These are phyloP conservation scores for Penicillium sp. DNA, from an alignment of 2,329 filamentous ascomycete genomes.

Conservation along the genomic window DNA sequence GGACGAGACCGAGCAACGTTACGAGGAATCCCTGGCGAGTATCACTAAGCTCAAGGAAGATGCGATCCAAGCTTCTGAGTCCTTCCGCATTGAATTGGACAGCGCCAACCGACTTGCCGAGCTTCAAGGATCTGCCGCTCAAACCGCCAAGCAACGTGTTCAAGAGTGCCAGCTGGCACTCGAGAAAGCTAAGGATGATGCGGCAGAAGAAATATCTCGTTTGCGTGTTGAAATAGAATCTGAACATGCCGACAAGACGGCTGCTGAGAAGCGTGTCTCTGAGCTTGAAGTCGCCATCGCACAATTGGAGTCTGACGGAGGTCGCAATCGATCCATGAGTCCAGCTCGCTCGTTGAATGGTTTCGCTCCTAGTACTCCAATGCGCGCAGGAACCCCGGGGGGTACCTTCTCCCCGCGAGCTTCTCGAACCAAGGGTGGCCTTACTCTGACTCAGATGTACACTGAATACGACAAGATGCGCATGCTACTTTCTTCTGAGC, in stretches of 20 bases:
- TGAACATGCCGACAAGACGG: conserved; percentile 59
- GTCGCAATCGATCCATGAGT: conserved; percentile 50
- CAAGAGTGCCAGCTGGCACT: conserved; percentile 57
- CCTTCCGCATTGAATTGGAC: conserved; percentile 82
- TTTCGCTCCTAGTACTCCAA: conserved; percentile 47
- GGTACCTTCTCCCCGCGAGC: conserved; percentile 54
- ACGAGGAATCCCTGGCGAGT: conserved; percentile 76
- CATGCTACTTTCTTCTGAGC: conserved; percentile 73
- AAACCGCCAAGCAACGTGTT: conserved; percentile 59
- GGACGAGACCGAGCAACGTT: conserved; percentile 79
- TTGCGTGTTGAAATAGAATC: conserved; percentile 55
- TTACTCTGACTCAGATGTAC: conserved; percentile 63
- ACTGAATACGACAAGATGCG: conserved; percentile 58
- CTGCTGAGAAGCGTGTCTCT: conserved; percentile 60
- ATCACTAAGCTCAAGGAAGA: conserved; percentile 84
- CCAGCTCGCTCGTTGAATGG: conserved; percentile 55
- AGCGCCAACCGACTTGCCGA: conserved; percentile 77
- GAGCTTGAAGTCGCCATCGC: conserved; percentile 65
- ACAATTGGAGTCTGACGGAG: conserved; percentile 56
- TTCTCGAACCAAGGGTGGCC: conserved; percentile 52
- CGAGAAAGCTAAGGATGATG: conserved; percentile 60
- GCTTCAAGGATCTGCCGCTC: conserved; percentile 59
- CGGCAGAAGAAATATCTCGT: conserved; percentile 57
- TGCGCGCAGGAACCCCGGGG: conserved; percentile 50
- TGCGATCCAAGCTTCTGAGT: conserved; percentile 76